Evolutionary conservation across 108 stramenopile species (phyloP).

Genomic region (Pseudonitzschia multiseries): DNA sequence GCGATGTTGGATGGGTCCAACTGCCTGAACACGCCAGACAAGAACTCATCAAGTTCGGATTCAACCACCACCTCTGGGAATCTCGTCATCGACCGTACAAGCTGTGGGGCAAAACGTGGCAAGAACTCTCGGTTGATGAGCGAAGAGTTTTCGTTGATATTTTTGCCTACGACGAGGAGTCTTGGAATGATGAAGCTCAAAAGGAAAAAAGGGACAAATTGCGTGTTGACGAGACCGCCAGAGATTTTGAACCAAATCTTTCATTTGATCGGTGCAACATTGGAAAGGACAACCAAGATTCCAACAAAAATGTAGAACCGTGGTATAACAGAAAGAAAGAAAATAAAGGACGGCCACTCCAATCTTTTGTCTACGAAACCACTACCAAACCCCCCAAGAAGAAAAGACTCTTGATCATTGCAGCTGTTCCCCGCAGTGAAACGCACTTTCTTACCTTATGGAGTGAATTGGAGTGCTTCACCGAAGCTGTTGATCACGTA

Average conservation of each 20-base stretch:
- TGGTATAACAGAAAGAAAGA: neutral
- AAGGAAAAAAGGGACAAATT: neutral
- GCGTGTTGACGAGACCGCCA: neutral
- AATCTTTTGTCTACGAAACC: conserved; percentile 5
- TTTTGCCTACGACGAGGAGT: neutral
- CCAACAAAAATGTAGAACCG: neutral
- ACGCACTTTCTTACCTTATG: conserved; percentile 26
- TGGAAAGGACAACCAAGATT: neutral
- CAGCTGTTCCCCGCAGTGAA: conserved; percentile 21
- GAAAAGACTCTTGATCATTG: conserved; percentile 25
- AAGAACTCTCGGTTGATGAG: neutral
- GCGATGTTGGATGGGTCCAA: neutral
- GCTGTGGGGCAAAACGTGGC: neutral
- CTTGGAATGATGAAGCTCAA: neutral
- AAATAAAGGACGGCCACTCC: neutral
- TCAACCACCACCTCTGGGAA: neutral
- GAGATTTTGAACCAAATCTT: neutral
- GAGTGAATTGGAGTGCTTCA: conserved; percentile 37
- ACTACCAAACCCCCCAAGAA: neutral
- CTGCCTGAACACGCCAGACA: neutral
- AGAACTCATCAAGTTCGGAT: neutral
- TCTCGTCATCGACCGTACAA: neutral
- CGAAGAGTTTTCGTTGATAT: neutral
- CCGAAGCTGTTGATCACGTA: conserved; percentile 17
- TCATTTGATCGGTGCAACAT: neutral